Base-by-base conservation (phyloP, 192 early-diverging fungal species). In the Mycoemilia scoparia region DNA sequence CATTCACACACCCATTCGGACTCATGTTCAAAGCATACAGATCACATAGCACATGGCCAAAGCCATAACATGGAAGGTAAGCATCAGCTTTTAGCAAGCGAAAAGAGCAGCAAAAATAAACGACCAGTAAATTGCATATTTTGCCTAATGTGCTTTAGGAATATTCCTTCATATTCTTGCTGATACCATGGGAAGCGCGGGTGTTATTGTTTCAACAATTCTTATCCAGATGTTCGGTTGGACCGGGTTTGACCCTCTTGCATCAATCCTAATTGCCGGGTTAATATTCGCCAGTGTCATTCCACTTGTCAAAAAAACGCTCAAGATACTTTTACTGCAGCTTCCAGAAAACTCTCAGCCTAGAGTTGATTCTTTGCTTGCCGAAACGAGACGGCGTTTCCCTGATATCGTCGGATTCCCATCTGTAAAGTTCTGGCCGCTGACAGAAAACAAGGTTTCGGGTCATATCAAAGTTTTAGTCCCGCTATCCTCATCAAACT, bases 141-240 rank as follows among this genome's bases (percentile, higher is more conserved):
- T n/a, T n/a, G n/a, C n/a, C n/a, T n/a, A n/a, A n/a, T n/a, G n/a
- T n/a, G n/a, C n/a, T n/a, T n/a, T n/a, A 39, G 87, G 85, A 23
- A 83, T 96, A 27, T 96, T 92, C 43, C 54, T 96, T 22, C 91
- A 96, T 39, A 77, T 96, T 21, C 57, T 96, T 43, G 82, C 87
- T 4, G 91, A 96, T 53, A 87, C 91, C 2, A 61, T 96, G 12
- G 91, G 91, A 18, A 89, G 85, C 23, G 84, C 88, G 1, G 91
- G 91, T 36, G 91, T 96, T 1, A 90, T 96, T 32, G 71, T 90
- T n/a, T 91, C 87, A 0, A 84, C 84, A 0, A 42, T 96, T 14
- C 54, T 91, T 21, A 87, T 96, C 25, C 67, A 82, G 45, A 70
- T 52, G 47, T 90, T 86, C 52, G 86, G 79, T 1, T 96, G 91